phyloP scores from a whole-genome alignment of 805 yeast species.

The Hyphopichia homilentoma region DNA sequence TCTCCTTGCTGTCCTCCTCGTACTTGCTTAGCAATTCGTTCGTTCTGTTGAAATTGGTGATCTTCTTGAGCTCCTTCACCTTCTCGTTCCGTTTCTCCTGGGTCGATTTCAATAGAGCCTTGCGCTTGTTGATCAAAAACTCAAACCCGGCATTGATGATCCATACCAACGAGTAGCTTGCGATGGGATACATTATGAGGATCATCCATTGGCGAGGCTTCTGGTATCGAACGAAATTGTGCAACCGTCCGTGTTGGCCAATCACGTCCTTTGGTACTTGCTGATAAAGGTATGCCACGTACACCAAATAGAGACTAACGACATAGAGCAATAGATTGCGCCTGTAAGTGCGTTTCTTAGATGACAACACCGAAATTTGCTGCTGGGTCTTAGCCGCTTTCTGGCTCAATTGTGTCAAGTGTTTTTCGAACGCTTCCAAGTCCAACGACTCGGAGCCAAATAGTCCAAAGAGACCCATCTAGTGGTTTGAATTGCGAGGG shows the following conservation, averaged over 20 bases:
- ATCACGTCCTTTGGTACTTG: slow-evolving; percentile 11
- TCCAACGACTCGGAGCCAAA: slow-evolving; percentile 24
- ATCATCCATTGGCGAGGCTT: slow-evolving; percentile 13
- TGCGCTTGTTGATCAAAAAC: slow-evolving; percentile 19
- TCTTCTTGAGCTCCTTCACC: slow-evolving; percentile 63
- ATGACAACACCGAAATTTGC: slow-evolving; percentile 19
- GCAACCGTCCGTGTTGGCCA: slow-evolving; percentile 14
- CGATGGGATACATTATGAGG: slow-evolving; percentile 22
- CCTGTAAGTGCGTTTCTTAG: slow-evolving; percentile 11
- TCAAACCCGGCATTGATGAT: slow-evolving; percentile 13
- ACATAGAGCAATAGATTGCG: slow-evolving; percentile 13
- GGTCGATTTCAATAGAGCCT: slow-evolving; percentile 21
- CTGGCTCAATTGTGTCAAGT: slow-evolving; percentile 25
- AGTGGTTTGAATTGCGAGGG: too few species aligned
- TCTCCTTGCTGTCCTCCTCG: slow-evolving; percentile 10
- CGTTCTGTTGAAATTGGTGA: slow-evolving; percentile 74
- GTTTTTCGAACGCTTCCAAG: slow-evolving; percentile 30
- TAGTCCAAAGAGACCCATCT: slow-evolving; percentile 28
- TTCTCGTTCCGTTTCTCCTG: slow-evolving; percentile 47
- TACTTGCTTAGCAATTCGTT: slow-evolving; percentile 67
- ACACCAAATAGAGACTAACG: slow-evolving; percentile 17
- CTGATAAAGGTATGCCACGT: slow-evolving; percentile 19
- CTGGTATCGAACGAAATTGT: slow-evolving; percentile 23
- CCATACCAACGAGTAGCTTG: slow-evolving; percentile 12
- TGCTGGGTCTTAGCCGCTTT: slow-evolving; percentile 23